Evolutionary conservation across 1,284 basidiomycete species (phyloP).

Genomic region (Ceratobasidium sp.): DNA sequence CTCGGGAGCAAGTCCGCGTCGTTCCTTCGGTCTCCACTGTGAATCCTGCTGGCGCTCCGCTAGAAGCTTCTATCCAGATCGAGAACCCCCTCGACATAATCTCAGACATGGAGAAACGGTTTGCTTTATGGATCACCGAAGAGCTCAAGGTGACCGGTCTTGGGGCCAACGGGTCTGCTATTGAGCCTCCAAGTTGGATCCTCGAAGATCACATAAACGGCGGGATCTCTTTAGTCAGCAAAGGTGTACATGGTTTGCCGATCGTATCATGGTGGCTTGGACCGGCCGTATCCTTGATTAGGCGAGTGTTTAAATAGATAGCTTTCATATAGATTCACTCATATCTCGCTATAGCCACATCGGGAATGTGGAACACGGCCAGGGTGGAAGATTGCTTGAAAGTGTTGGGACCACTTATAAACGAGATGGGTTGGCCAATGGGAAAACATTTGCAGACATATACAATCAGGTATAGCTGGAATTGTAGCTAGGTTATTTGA

Average conservation of each 20-base stretch:
- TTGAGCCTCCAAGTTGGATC: constrained; percentile 14
- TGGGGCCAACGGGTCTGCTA: constrained; percentile 1
- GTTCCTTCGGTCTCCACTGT: neutral
- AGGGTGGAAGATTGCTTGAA: neutral
- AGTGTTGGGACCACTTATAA: neutral
- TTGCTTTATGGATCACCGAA: constrained; percentile 15
- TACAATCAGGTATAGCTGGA: neutral
- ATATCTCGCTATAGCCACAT: neutral
- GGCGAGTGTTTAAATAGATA: neutral
- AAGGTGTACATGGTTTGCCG: constrained; percentile 1
- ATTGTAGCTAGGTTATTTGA: neutral
- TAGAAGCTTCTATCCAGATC: neutral
- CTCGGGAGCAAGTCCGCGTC: constrained; percentile 1
- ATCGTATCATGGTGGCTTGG: constrained; percentile 40
- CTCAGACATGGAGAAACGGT: constrained; percentile 1
- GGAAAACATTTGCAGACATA: neutral
- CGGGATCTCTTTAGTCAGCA: constrained; percentile 15
- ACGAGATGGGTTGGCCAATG: neutral
- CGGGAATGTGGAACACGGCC: constrained; percentile 17
- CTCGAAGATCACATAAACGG: constrained; percentile 40
- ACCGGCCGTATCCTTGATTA: constrained; percentile 25
- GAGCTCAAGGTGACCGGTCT: neutral
- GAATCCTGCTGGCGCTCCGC: too few relatives aligned
- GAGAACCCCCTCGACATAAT: neutral
- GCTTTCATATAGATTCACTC: neutral